phyloP scores from a whole-genome alignment of 176 grass and related monocot genomes.

The Avena atlantica region DNA sequence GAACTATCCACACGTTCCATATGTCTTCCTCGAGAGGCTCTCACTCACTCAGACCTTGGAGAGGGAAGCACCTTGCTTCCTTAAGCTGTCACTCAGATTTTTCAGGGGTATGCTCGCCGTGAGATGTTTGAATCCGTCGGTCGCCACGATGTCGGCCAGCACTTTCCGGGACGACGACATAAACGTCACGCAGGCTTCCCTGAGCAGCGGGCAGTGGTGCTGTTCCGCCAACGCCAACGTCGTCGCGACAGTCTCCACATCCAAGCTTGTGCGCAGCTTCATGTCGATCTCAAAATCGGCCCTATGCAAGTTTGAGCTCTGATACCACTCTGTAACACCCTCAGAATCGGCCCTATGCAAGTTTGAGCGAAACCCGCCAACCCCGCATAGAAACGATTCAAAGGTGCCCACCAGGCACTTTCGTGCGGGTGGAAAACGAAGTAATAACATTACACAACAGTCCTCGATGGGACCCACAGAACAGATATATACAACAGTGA shows the following conservation, averaged over 20 bases:
- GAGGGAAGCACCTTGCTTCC: background rate
- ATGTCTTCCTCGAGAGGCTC: background rate
- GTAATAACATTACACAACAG: no score
- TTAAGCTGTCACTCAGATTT: background rate
- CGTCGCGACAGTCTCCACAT: background rate
- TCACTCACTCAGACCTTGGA: background rate
- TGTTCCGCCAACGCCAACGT: slow-evolving; percentile 36
- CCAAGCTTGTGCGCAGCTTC: slow-evolving; percentile 1
- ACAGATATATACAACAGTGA: no score
- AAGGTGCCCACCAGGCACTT: no score
- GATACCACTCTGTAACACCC: no score
- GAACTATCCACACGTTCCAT: no score
- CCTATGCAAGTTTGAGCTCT: no score
- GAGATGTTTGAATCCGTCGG: slow-evolving; percentile 39
- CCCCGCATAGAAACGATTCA: no score
- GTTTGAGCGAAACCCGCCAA: no score
- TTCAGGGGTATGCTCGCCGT: background rate
- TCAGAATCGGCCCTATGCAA: no score
- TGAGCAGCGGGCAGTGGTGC: slow-evolving; percentile 23
- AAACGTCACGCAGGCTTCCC: background rate
- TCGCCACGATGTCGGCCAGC: background rate
- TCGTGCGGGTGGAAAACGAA: no score
- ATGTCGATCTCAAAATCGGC: no score
- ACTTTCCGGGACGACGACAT: background rate
- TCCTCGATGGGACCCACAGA: no score